phyloP scores from a whole-genome alignment of 2,329 filamentous ascomycete genomes.

The Plenodomus biglobosus region DNA sequence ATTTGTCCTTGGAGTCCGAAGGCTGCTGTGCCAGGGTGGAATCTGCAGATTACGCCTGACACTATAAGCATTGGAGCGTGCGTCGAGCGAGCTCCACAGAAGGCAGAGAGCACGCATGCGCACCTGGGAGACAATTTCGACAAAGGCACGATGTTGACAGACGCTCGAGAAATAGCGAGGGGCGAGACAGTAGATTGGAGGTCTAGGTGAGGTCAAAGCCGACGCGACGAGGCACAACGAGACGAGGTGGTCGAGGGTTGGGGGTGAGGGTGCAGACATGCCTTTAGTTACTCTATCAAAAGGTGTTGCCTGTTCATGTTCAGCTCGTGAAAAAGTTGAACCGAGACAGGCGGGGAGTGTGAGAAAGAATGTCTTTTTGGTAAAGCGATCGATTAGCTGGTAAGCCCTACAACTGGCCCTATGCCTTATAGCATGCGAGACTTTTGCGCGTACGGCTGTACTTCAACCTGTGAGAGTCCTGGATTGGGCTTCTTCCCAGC shows the following conservation, averaged over 20 bases:
- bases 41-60: slow-evolving; percentile 10
- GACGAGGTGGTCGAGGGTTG: background rate
- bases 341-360: no score
- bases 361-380: no score
- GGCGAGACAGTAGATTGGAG: slow-evolving; percentile 15
- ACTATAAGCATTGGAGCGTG: slow-evolving; percentile 11
- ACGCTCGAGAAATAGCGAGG: slow-evolving; percentile 15
- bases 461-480: slow-evolving; percentile 8
- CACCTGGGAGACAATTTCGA: slow-evolving; percentile 13
- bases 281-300: no score
- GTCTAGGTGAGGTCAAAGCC: background rate
- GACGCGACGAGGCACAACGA: background rate
- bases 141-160: slow-evolving; percentile 17
- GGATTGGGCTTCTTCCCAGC: slow-evolving; percentile 3
- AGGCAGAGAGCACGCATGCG: slow-evolving; percentile 9
- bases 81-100: slow-evolving; percentile 11
- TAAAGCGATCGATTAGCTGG: background rate
- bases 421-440: background rate
- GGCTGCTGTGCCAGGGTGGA: slow-evolving; percentile 14
- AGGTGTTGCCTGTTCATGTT: no score
- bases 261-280: no score
- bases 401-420: background rate
- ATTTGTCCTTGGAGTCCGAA: slow-evolving; percentile 15
- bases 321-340: no score
- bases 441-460: slow-evolving; percentile 5